These are phyloP conservation scores for Monilinia polystroma DNA, from an alignment of 2,329 filamentous ascomycete genomes.

Conservation along the genomic window DNA sequence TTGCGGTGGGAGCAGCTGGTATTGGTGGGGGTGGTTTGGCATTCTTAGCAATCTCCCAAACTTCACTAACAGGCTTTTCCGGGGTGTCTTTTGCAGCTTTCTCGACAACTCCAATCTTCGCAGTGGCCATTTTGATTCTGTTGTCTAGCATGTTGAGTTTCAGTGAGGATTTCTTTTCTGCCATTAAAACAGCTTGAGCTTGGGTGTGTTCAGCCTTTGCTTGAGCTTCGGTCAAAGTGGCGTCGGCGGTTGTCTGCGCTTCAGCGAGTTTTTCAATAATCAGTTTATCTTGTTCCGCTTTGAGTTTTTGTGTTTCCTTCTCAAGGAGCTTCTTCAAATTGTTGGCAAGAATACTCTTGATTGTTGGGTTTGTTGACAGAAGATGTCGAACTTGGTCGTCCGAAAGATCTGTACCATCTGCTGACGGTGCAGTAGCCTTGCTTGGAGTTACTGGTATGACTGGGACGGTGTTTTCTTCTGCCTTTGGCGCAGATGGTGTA, in stretches of 20 bases:
- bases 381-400: slow-evolving; percentile 59
- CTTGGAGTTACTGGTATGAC: slow-evolving; percentile 31
- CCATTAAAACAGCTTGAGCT: slow-evolving; percentile 64
- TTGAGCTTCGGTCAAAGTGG: slow-evolving; percentile 48
- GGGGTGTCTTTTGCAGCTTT: slow-evolving; percentile 84
- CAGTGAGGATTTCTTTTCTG: slow-evolving; percentile 70
- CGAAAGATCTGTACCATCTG: slow-evolving; percentile 23
- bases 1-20: slow-evolving; percentile 25
- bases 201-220: slow-evolving; percentile 43
- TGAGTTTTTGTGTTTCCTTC: slow-evolving; percentile 58
- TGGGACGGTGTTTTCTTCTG: slow-evolving; percentile 26
- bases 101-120: slow-evolving; percentile 76
- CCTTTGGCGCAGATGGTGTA: slow-evolving; percentile 41
- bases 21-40: slow-evolving; percentile 50
- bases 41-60: slow-evolving; percentile 78
- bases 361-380: slow-evolving; percentile 52
- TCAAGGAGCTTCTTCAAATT: slow-evolving; percentile 67
- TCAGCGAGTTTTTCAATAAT: slow-evolving; percentile 51
- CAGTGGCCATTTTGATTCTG: slow-evolving; percentile 59
- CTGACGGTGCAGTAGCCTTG: slow-evolving; percentile 24
- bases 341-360: slow-evolving; percentile 47
- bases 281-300: slow-evolving; percentile 47
- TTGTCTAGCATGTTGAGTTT: slow-evolving; percentile 80
- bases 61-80: slow-evolving; percentile 76
- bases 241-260: slow-evolving; percentile 48